Conservation (phyloP, 768 basidiomycete genomes). For the Multifurca ochricompacta region DNA sequence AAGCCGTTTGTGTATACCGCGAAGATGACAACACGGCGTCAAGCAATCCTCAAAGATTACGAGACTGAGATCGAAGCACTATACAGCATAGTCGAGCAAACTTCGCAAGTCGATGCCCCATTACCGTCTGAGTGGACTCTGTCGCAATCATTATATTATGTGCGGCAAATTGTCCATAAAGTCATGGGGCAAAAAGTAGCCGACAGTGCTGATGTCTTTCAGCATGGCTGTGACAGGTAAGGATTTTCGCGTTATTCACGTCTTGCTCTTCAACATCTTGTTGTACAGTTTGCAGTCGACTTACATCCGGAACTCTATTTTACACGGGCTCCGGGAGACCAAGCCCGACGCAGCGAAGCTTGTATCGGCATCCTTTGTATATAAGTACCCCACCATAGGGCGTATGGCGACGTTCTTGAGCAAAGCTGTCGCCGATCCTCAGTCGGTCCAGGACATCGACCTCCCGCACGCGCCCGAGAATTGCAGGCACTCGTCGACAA, state of each 20-base stretch:
- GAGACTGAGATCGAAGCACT: conserved; percentile 34
- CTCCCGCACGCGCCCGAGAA: conserved; percentile 12
- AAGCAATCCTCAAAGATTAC: conserved; percentile 32
- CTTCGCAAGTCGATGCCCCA: conserved; percentile 26
- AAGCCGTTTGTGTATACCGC: conserved; percentile 39
- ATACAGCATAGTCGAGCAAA: conserved; percentile 31
- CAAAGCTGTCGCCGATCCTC: conserved; percentile 3
- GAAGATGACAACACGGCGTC: conserved; percentile 35
- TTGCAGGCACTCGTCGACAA: conserved; percentile 21
- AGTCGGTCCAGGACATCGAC: not conserved
- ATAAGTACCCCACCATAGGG: conserved; percentile 22
- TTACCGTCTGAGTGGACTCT: conserved; percentile 26
- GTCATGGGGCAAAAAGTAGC: conserved; percentile 25
- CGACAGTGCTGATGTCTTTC: conserved; percentile 35
- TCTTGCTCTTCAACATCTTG: not conserved
- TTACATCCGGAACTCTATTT: conserved; percentile 24
- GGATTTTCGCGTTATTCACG: not conserved
- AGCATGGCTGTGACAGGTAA: conserved; percentile 36
- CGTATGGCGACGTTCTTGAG: conserved; percentile 17
- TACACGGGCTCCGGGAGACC: conserved; percentile 23
- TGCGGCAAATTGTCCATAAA: conserved; percentile 29
- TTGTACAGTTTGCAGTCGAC: conserved; percentile 23
- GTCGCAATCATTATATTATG: conserved; percentile 25
- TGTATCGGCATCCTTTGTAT: conserved; percentile 22
- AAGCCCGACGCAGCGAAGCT: conserved; percentile 10